Evolutionary conservation across 208 protist species (phyloP), one percentile per base, ranked within the genome.

Genomic region (Crithidia sp.): DNA sequence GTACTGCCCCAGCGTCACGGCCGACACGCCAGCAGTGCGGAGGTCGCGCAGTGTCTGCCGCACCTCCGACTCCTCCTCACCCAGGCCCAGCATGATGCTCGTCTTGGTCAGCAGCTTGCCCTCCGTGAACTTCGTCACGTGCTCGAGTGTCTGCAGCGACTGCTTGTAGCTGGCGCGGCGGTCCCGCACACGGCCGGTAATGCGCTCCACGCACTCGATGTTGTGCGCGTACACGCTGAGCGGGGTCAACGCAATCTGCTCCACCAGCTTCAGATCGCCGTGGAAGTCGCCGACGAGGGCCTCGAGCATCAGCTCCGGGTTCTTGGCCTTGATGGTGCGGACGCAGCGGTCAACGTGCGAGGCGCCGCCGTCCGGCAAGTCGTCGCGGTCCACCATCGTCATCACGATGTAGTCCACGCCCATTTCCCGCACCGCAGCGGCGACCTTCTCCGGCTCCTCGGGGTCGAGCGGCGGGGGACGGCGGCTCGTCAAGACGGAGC

Each of bases 151-250:
- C 8, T 83, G 70, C 13, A 99, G 82, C 2, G 96, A 99, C 88
- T 99, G 98, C 61, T 69, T 54, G 78, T 99, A 99, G 16, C 93
- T 87, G 5, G 98, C 98, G 5, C 98, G 89, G 9, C 94, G 81
- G 80, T 99, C 98, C 10, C 98, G 88, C 43, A 99, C 98, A 47
- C 89, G 87, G 5, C 91, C 83, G 7, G 93, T 94, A 62, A 96
- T 85, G 28, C 92, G 87, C 84, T 99, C 96, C 8, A 99, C 96
- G 60, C 96, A 99, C 86, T 99, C 98, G 71, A 99, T 97, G 84
- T 99, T 99, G 89, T 99, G 98, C 16, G 98, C 98, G 81, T 98
- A 99, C 16, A 99, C 98, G 72, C 98, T 98, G 28, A 99, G 87
- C 6, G 98, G 98, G 47, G 93, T 91, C 6, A 45, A 52, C 36